Evolutionary conservation across 192 early-diverging fungal species (phyloP).

Genomic region (Coemansia sp.): DNA sequence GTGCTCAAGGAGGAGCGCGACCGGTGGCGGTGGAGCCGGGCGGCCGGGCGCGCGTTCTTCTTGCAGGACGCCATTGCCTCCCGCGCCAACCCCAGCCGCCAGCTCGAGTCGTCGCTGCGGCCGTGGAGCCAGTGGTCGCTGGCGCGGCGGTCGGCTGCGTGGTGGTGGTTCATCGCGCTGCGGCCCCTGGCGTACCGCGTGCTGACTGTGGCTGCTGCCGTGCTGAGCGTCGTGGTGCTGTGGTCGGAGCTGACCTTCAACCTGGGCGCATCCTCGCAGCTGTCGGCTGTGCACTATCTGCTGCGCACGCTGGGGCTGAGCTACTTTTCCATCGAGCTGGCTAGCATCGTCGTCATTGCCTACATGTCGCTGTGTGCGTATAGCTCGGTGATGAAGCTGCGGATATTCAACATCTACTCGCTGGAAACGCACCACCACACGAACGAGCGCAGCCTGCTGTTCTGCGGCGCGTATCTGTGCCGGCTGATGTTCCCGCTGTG

Average conservation of each 20-base stretch:
- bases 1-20: slow-evolving; percentile 69
- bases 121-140: slow-evolving; percentile 55
- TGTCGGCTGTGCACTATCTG: slow-evolving; percentile 75
- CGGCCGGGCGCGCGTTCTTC: slow-evolving; percentile 77
- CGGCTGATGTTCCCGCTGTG: slow-evolving; percentile 83
- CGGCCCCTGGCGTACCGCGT: slow-evolving; percentile 64
- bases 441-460: slow-evolving; percentile 86
- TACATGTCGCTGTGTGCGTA: slow-evolving; percentile 96
- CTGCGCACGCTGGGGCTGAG: slow-evolving; percentile 58
- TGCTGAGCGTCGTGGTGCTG: slow-evolving; percentile 71
- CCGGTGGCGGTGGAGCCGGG: slow-evolving; percentile 77
- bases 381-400: slow-evolving; percentile 86
- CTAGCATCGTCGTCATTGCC: slow-evolving; percentile 67
- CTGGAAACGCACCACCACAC: slow-evolving; percentile 93
- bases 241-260: slow-evolving; percentile 97
- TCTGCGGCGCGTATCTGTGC: slow-evolving; percentile 92
- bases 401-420: slow-evolving; percentile 84
- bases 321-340: slow-evolving; percentile 67
- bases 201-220: slow-evolving; percentile 61
- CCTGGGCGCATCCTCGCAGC: slow-evolving; percentile 55
- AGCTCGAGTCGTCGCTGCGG: slow-evolving; percentile 59
- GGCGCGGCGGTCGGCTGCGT: slow-evolving; percentile 58
- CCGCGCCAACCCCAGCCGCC: slow-evolving; percentile 63
- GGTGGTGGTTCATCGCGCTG: slow-evolving; percentile 86
- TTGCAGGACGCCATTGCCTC: slow-evolving; percentile 81